Base-by-base conservation (phyloP, 1,139 yeast species). In the Blastobotrys arbuscula region DNA sequence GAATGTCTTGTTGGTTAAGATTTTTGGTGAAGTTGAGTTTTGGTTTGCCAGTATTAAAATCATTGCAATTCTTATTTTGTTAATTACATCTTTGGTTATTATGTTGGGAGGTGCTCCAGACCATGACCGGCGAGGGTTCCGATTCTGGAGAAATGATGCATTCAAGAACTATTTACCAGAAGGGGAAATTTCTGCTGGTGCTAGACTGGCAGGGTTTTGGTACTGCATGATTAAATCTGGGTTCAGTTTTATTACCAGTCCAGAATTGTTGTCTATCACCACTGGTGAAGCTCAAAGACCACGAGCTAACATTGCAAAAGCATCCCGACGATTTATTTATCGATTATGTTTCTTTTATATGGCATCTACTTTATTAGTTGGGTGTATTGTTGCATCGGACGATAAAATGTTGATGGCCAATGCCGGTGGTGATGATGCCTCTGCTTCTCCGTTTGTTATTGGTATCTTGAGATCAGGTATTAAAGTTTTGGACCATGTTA, bases 221-320 rank as follows among this genome's bases (percentile, higher is more conserved):
- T 60, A 72, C 86, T n/a, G 84, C 84, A 28, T 84, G 88, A 87
- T 88, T 45, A 78, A 82, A 33, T 92, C 95, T 28, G 94, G 96
- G 4, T 89, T 87, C 67, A 81, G 96, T 2, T 84, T 86, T 60
- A 90, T 36, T 24, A 36, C 90, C 48, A 94, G 94, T 59, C 79
- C 84, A 46, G 95, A 86, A 68, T 74, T 84, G 61, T 83, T 83
- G 50, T 92, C 94, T 49, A 71, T 88, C 55, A 89, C 95, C 19
- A 89, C 95, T 35, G 88, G 92, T 16, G 96, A 88, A 68, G 80
- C 95, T 42, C 74, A 73, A 41, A 81, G 84, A 64, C 95, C 95
- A 47, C 74, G 84, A 63, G 74, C 73, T 59, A 71, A 84, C 6
- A 72, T 84, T 47, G 87, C 90, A 48, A 69, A 72, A 50, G 88